phyloP scores from a whole-genome alignment of 202 grass and related monocot species.

The Setaria viridis region DNA sequence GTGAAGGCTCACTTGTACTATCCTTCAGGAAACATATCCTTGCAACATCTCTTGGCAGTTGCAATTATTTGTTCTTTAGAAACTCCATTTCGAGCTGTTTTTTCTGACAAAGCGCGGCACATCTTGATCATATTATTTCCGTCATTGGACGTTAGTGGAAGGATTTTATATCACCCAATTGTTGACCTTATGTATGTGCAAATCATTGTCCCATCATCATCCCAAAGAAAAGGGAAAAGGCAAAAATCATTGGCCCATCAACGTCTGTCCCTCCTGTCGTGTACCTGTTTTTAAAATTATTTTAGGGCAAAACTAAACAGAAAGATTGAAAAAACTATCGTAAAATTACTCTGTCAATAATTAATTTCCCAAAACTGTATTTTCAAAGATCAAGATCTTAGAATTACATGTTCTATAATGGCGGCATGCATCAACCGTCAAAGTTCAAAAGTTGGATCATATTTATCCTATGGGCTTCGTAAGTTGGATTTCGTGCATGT shows the following conservation, averaged over 20 bases:
- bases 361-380: neutral
- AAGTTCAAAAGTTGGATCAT: too few species aligned
- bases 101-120: slow-evolving; percentile 26
- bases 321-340: neutral
- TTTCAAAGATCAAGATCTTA: neutral
- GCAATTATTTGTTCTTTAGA: slow-evolving; percentile 11
- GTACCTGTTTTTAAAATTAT: too few species aligned
- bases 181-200: neutral
- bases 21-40: neutral
- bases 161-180: neutral
- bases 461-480: too few species aligned
- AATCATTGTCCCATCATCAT: neutral
- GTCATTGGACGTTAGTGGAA: slow-evolving; percentile 38
- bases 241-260: neutral
- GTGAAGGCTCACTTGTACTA: neutral
- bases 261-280: too few species aligned
- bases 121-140: slow-evolving; percentile 14
- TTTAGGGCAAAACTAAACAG: neutral
- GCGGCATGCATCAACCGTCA: too few species aligned
- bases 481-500: too few species aligned
- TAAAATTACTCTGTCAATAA: neutral
- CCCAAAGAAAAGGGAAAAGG: too few species aligned
- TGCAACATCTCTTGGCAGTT: neutral
- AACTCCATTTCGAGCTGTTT: neutral
- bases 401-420: neutral